These are phyloP conservation scores for Podospora didyma DNA, from an alignment of 495 filamentous ascomycete genomes.

Conservation along the genomic window DNA sequence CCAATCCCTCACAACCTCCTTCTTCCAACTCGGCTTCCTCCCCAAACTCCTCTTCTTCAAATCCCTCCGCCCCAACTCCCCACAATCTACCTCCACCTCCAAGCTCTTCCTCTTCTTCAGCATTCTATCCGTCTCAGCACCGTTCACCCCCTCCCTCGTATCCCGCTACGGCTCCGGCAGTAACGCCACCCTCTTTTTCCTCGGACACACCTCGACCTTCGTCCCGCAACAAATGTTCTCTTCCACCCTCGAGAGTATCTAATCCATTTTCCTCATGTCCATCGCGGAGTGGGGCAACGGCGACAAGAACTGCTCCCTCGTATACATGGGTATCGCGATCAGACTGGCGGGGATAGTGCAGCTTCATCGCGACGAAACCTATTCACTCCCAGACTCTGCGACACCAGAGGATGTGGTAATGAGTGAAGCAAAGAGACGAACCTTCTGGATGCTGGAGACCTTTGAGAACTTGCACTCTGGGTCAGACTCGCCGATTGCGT, in stretches of 20 bases:
- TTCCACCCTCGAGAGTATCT: conserved; percentile 35
- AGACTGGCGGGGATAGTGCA: conserved; percentile 37
- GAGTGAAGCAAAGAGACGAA: conserved; percentile 31
- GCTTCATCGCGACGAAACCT: conserved; percentile 42
- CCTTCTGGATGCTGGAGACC: conserved; percentile 37
- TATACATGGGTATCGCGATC: conserved; percentile 39
- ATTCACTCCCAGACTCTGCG: conserved; percentile 22
- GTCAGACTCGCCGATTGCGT: conserved; percentile 30
- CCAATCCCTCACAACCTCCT: neutral
- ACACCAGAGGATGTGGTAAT: conserved; percentile 7
- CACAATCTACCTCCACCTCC: neutral
- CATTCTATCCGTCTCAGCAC: neutral
- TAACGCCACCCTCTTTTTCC: neutral
- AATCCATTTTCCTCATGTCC: conserved; percentile 37
- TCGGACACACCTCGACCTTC: neutral
- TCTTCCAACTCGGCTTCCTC: neutral
- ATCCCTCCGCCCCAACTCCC: neutral
- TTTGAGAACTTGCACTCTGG: conserved; percentile 38
- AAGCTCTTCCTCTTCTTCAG: neutral
- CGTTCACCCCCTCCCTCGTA: neutral
- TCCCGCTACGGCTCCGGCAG: neutral
- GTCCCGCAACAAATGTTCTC: conserved; percentile 15
- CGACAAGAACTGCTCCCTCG: conserved; percentile 33
- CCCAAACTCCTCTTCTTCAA: neutral
- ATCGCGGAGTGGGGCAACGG: conserved; percentile 39